Evolutionary conservation across 169 alveolate species (phyloP), one percentile per base, ranked within the genome.

Genomic region (Eimeria tenella): DNA sequence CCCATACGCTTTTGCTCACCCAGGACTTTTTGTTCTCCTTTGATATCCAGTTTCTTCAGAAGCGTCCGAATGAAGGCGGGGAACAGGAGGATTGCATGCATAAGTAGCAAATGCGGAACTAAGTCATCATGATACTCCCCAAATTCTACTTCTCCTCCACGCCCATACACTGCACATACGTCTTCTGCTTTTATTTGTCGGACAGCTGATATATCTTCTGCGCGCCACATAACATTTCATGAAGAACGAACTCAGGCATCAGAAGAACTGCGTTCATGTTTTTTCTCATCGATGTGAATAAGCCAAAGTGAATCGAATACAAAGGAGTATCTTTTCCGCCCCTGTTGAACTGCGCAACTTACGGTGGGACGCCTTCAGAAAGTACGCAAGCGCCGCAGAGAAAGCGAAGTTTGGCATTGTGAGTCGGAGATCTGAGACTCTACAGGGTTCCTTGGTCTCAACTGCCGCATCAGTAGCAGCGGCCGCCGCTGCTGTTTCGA

Each of bases 391-490:
- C 9, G 94, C 91, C 6, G 68, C 53, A 4, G 94, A 91, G 52
- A 79, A 91, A 11, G 94, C 90, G 52, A 91, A 91, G 42, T 91
- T 91, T 0, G 94, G 94, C 25, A 91, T 77, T n/a, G 74, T 19
- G 52, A 56, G 17, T 21, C 81, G 17, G 10, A 91, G 91, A 50
- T 63, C 94, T 3, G 31, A 1, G 89, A 55, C 19, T n/a, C 50
- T 68, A 31, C 4, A 31, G 42, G 42, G 42, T 4, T 23, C 49
- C 17, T 68, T 9, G 15, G 79, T 3, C 49, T 68, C 52, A 9
- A 5, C 79, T n/a, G n/a, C 50, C 23, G 7, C 23, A 4, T 60
- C 70, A 60, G 11, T 10, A 4, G 4, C 10, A 21, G 17, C 83
- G 25, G 9, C 25, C 25, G 56, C 50, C 13, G 13, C 73, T 63